Percentiles rank a stretch among this genome's conserved stretches.
Evolutionary conservation across 73 alveolate genomes (phyloP).

Genomic region (Stentor roeselii): DNA sequence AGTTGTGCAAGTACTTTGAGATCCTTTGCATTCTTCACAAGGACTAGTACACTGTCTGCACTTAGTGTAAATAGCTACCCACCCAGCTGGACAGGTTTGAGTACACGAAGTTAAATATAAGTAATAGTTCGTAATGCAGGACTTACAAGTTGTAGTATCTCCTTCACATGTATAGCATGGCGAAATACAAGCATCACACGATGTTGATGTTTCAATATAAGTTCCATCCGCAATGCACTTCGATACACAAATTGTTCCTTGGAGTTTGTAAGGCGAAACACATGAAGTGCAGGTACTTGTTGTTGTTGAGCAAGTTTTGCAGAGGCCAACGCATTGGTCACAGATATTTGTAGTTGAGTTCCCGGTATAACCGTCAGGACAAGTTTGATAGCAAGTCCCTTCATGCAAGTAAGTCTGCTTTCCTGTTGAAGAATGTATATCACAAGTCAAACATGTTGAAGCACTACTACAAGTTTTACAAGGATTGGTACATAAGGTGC

Average conservation of each 20-base stretch:
- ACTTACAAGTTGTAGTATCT: neutral
- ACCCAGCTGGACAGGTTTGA: neutral
- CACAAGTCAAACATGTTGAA: slow-evolving; percentile 12
- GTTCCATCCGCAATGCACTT: neutral
- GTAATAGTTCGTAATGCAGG: neutral
- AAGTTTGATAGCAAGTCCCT: neutral
- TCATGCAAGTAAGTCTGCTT: neutral
- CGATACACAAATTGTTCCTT: neutral
- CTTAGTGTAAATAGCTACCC: neutral
- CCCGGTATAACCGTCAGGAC: neutral
- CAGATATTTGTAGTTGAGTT: neutral
- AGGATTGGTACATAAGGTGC: neutral
- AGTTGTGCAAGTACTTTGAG: neutral
- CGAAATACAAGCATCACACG: neutral
- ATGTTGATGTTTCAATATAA: neutral
- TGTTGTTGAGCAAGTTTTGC: slow-evolving; percentile 9
- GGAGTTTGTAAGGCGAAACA: slow-evolving; percentile 6
- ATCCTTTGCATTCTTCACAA: neutral
- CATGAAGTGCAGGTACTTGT: neutral
- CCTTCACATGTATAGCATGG: slow-evolving; percentile 12
- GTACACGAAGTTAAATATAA: neutral
- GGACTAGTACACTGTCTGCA: neutral
- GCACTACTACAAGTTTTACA: neutral
- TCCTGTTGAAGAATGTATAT: neutral
- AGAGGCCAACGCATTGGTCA: neutral